A percentile compares a stretch with the other conserved stretches of the same genome.
phyloP scores from a whole-genome alignment of 768 basidiomycete species.

The Phylloporus sp. region DNA sequence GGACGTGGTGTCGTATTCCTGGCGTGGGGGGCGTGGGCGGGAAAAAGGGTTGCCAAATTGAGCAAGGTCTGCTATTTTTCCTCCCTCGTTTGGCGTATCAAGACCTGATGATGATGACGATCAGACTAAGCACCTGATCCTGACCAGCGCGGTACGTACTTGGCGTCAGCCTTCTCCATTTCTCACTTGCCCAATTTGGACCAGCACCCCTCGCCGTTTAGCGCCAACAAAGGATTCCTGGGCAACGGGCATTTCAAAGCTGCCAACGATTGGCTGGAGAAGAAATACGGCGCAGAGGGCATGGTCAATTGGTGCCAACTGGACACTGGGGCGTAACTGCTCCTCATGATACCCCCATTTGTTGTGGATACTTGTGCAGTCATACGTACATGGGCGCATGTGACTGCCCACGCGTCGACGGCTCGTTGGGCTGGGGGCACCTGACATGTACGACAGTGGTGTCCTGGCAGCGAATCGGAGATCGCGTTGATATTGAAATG shows the following conservation, averaged over 20 bases:
- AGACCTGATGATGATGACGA: conserved; percentile 18
- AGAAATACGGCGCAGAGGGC: conserved; percentile 68
- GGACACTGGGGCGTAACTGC: conserved; percentile 20
- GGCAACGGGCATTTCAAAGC: conserved; percentile 86
- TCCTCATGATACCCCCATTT: conserved; percentile 21
- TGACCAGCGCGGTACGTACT: conserved; percentile 64
- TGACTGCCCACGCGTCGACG: conserved; percentile 8
- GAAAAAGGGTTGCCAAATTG: conserved; percentile 73
- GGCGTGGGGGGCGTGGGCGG: conserved; percentile 87
- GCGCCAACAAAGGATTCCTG: conserved; percentile 74
- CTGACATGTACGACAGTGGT: not conserved
- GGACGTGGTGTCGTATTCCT: conserved; percentile 81
- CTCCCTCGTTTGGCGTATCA: conserved; percentile 9
- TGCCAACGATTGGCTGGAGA: conserved; percentile 83
- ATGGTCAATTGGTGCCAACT: conserved; percentile 70
- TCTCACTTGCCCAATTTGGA: conserved; percentile 26
- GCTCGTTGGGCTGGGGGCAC: conserved; percentile 20
- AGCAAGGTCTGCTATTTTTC: conserved; percentile 49
- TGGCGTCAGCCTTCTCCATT: conserved; percentile 14
- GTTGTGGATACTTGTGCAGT: conserved; percentile 24
- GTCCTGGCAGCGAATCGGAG: conserved; percentile 16
- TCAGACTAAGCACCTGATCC: conserved; percentile 75
- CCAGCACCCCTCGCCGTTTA: conserved; percentile 82
- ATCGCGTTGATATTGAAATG: conserved; percentile 28
- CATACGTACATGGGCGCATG: conserved; percentile 14